phyloP scores from a whole-genome alignment of 805 yeast species.

The Schizosaccharomyces lindneri region DNA sequence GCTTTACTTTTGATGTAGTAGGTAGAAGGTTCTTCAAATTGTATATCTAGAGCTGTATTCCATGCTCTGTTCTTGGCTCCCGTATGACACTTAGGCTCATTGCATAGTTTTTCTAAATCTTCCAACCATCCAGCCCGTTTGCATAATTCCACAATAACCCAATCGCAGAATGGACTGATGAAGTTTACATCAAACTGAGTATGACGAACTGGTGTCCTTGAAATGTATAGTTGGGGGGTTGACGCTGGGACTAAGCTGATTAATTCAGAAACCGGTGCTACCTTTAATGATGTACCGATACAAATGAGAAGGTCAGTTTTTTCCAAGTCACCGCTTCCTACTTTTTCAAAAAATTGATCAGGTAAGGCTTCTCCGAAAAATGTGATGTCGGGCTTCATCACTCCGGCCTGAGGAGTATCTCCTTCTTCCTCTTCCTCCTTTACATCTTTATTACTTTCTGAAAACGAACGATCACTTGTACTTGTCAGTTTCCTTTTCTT shows the following conservation, averaged over 20 bases:
- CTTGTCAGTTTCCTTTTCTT: not conserved
- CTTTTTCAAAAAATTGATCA: constrained; percentile 30
- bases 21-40: not conserved
- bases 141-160: constrained; percentile 41
- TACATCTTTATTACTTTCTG: constrained; percentile 6
- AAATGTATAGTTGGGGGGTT: constrained; percentile 65
- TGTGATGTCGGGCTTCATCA: constrained; percentile 77
- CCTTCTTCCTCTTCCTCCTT: constrained; percentile 12
- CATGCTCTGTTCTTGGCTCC: not conserved
- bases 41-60: not conserved
- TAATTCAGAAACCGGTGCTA: constrained; percentile 74
- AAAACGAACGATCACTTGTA: constrained; percentile 2
- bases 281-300: constrained; percentile 77
- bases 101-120: constrained; percentile 16
- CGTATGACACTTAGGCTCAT: not conserved
- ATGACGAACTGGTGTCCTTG: constrained; percentile 50
- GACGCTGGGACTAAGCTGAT: constrained; percentile 45
- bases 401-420: constrained; percentile 26
- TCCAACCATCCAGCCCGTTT: constrained; percentile 35
- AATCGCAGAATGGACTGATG: constrained; percentile 55
- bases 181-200: constrained; percentile 56
- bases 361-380: constrained; percentile 78
- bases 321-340: constrained; percentile 30
- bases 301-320: constrained; percentile 60
- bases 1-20: not conserved